Evolutionary conservation across 2,329 filamentous ascomycete species (phyloP).

Genomic region (Chalara sp.): DNA sequence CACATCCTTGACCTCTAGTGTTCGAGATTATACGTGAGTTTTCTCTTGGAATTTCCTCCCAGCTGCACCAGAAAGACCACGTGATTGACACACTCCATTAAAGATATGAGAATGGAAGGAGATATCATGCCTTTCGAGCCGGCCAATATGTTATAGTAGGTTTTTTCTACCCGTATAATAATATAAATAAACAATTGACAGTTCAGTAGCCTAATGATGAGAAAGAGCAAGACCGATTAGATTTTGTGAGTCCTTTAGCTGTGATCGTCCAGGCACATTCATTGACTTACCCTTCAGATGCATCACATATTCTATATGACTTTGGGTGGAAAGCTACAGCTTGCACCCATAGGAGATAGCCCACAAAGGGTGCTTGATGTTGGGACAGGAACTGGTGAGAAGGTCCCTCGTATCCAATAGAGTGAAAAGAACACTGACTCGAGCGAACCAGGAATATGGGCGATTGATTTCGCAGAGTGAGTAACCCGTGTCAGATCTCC

Average conservation of each 20-base stretch:
- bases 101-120: conserved; percentile 8
- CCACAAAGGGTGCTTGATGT: conserved; percentile 17
- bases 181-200: neutral
- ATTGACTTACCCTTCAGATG: neutral
- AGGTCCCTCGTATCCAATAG: neutral
- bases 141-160: conserved; percentile 46
- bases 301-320: conserved; percentile 5
- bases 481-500: neutral
- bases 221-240: conserved; percentile 1
- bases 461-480: conserved; percentile 1
- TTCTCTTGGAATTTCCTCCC: neutral
- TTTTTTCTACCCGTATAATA: neutral
- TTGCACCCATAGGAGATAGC: conserved; percentile 8
- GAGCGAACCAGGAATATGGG: neutral
- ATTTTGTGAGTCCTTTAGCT: neutral
- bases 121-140: conserved; percentile 23
- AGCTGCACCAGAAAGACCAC: no score
- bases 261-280: neutral
- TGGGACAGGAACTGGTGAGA: conserved; percentile 23
- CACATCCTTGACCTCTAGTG: conserved; percentile 4
- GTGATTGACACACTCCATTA: no score
- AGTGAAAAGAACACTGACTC: neutral
- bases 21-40: conserved; percentile 5
- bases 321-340: conserved; percentile 14
- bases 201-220: neutral